These are phyloP conservation scores for Ophiognomonia clavigignenti-juglandacearum DNA, from an alignment of 2,329 filamentous ascomycete species.

Conservation along the genomic window DNA sequence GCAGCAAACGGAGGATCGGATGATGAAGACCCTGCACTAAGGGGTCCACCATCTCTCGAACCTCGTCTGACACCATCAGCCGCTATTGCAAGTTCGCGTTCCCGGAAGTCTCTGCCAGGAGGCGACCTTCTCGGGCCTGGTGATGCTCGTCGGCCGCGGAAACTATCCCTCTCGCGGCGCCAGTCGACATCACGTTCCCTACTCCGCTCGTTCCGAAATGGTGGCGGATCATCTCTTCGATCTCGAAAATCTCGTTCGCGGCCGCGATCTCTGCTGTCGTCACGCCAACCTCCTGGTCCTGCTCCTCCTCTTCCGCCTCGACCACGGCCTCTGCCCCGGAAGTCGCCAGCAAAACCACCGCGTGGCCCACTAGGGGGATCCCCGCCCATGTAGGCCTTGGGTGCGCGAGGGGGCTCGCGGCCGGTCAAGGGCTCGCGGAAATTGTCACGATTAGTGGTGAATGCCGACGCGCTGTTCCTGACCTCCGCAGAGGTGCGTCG, in stretches of 20 bases:
- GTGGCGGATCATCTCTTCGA: conserved; percentile 39
- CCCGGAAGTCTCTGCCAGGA: conserved; percentile 58
- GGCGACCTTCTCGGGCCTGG: conserved; percentile 61
- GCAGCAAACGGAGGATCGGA: conserved; percentile 61
- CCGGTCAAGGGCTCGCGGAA: conserved; percentile 51
- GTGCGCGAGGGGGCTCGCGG: conserved; percentile 74
- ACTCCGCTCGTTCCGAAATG: conserved; percentile 55
- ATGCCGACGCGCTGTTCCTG: conserved; percentile 52
- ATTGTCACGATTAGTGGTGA: conserved; percentile 53
- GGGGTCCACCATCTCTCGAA: conserved; percentile 64
- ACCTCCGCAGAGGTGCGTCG: conserved; percentile 61
- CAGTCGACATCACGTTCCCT: conserved; percentile 52
- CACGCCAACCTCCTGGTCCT: conserved; percentile 46
- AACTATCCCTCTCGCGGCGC: conserved; percentile 47
- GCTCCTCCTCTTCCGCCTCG: conserved; percentile 45
- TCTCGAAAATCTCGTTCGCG: conserved; percentile 59
- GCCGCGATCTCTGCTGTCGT: conserved; percentile 57
- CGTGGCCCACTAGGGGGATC: conserved; percentile 65
- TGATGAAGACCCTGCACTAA: conserved; percentile 65
- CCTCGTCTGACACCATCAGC: conserved; percentile 64
- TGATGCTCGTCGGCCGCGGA: conserved; percentile 56
- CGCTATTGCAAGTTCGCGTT: conserved; percentile 53
- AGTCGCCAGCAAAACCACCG: conserved; percentile 61
- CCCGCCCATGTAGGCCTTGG: conserved; percentile 72
- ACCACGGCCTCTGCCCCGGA: conserved; percentile 53